Evolutionary conservation across 2,329 filamentous ascomycete species (phyloP), one percentile per base, ranked within the genome.

Genomic region (Aspergillus pseudoviridinutans): DNA sequence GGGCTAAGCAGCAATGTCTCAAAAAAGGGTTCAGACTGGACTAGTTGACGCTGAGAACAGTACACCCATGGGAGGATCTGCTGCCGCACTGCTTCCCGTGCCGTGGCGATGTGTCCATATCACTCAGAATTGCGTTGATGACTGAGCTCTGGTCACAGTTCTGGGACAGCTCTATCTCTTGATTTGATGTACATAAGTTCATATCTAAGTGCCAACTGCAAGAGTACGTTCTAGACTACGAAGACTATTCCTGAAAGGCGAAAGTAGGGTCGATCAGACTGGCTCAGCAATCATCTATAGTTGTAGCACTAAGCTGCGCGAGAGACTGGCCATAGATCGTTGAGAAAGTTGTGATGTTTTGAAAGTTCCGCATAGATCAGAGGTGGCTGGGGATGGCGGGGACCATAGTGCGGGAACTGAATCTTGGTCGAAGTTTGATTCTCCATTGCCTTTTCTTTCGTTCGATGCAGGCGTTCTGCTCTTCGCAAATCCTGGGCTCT

Each of bases 101-200:
- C 54, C 49, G 60, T 60, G 53, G 55, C 59, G 64, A 57, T 57
- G 53, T 55, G 49, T 56, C 56, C 51, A 42, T 58, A 52, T 44
- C 54, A 47, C 42, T 54, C 59, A 50, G 50, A 46, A 56, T 42
- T 56, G 56, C 60, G 53, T 54, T 55, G 52, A 50, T 56, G 47
- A 49, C 51, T 55, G 55, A 51, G 55, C 53, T 61, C 57, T 38
- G 59, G 52, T 59, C 56, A 55, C 62, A 59, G 58, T 46, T 46
- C 42, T 24, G 42, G 42, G 42, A 46, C 58, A 54, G 63, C 60
- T 65, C 58, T 58, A 61, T 58, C 61, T 60, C 64, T 65, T 65
- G 58, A 67, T 69, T 66, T 69, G 68, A 71, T 71, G 69, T 72
- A 72, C 65, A 72, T 72, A 72, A 66, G 64, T 66, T 69, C 66